A percentile compares a stretch with the other conserved stretches of the same genome.
These are phyloP conservation scores for Jamesozyma piceae DNA, from an alignment of 805 yeast genomes.

Conservation along the genomic window DNA sequence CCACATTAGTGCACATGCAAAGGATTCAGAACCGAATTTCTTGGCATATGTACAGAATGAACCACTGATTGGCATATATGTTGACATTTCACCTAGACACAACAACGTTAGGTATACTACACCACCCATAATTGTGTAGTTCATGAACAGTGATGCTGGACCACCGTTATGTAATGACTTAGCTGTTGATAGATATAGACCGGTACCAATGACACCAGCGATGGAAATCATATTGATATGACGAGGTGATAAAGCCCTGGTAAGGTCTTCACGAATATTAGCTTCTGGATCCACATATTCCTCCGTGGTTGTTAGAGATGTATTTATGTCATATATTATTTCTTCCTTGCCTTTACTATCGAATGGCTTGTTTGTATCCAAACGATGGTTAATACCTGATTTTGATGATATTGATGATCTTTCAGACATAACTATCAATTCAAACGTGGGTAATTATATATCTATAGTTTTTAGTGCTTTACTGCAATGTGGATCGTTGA, in stretches of 20 bases:
- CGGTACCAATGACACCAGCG: constrained; percentile 71
- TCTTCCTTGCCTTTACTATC: too few relatives aligned
- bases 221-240: constrained; percentile 74
- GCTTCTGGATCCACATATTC: too few relatives aligned
- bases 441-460: too few relatives aligned
- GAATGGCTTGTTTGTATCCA: too few relatives aligned
- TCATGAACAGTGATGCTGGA: constrained; percentile 43
- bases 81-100: constrained; percentile 48
- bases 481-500: too few relatives aligned
- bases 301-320: too few relatives aligned
- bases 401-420: too few relatives aligned
- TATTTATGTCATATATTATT: too few relatives aligned
- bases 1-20: constrained; percentile 67
- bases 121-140: constrained; percentile 41
- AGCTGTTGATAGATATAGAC: constrained; percentile 49
- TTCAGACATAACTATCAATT: too few relatives aligned
- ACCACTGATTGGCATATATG: constrained; percentile 48
- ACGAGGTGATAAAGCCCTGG: constrained; percentile 40
- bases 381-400: too few relatives aligned
- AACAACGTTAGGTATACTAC: constrained; percentile 47
- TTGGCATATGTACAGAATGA: constrained; percentile 49
- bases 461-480: too few relatives aligned
- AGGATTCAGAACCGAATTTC: constrained; percentile 54
- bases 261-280: constrained; percentile 10
- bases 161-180: constrained; percentile 42